A percentile compares a stretch with the other conserved stretches of the same genome.
These are phyloP conservation scores for Leishmania guyanensis DNA, from an alignment of 208 protist genomes.

Conservation along the genomic window DNA sequence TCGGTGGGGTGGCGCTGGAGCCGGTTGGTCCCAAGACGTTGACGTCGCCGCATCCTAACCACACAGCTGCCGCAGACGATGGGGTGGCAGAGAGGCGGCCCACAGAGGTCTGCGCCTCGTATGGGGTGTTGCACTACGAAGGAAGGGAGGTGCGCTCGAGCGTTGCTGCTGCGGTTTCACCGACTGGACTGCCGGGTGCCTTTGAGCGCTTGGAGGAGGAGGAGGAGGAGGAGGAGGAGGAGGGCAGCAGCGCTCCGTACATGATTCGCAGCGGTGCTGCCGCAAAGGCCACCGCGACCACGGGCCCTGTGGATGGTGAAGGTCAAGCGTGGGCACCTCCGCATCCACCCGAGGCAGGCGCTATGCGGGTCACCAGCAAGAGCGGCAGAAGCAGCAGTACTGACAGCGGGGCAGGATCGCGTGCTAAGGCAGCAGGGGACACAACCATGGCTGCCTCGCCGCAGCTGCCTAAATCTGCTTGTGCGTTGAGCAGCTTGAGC, in stretches of 20 bases:
- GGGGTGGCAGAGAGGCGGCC: not conserved
- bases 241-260: not conserved
- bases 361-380: not conserved
- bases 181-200: not conserved
- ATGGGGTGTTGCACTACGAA: no score
- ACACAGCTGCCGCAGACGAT: not conserved
- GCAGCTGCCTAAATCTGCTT: not conserved
- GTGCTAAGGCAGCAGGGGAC: not conserved
- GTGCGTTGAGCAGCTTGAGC: not conserved
- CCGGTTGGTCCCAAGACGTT: not conserved
- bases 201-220: not conserved
- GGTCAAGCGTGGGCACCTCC: not conserved
- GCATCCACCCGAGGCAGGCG: not conserved
- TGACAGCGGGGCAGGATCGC: not conserved
- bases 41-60: not conserved
- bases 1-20: slow-evolving; percentile 14
- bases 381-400: not conserved
- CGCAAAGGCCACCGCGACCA: not conserved
- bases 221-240: not conserved
- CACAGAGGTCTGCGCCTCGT: not conserved
- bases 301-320: not conserved
- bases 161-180: not conserved
- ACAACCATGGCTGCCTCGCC: not conserved
- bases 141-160: not conserved
- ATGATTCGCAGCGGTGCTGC: not conserved